These are phyloP conservation scores for Hypoxylon lienhwacheense DNA, from an alignment of 495 filamentous ascomycete species.

Conservation along the genomic window DNA sequence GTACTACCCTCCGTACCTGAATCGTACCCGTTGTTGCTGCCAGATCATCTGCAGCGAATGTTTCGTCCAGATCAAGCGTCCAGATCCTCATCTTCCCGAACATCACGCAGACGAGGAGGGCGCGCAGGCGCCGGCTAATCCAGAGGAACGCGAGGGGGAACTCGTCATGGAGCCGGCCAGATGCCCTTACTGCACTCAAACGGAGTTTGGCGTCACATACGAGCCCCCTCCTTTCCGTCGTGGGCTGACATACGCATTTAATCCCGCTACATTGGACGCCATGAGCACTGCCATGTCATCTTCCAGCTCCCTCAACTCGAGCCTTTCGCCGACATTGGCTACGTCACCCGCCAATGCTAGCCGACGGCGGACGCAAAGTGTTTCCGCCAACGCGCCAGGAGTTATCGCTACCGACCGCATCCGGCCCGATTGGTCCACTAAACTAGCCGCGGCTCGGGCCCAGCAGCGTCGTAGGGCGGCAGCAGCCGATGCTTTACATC, in stretches of 20 bases:
- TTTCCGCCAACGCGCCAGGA: slow-evolving; percentile 75
- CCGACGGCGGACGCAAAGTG: slow-evolving; percentile 71
- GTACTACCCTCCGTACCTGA: slow-evolving; percentile 94
- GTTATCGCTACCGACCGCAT: slow-evolving; percentile 92
- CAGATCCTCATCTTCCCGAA: slow-evolving; percentile 93
- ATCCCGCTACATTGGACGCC: slow-evolving; percentile 39
- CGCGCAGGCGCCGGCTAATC: slow-evolving; percentile 46
- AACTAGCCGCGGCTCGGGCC: slow-evolving; percentile 79
- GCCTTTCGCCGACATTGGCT: slow-evolving; percentile 44
- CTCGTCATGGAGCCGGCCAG: slow-evolving; percentile 89
- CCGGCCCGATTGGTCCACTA: slow-evolving; percentile 91
- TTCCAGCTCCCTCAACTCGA: slow-evolving; percentile 56
- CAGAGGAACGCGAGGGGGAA: slow-evolving; percentile 59
- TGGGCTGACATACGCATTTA: slow-evolving; percentile 70
- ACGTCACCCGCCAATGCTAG: slow-evolving; percentile 44
- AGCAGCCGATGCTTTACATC: slow-evolving; percentile 91
- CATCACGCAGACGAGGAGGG: slow-evolving; percentile 65
- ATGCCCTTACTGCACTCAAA: slow-evolving; percentile 93
- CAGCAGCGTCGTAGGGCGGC: slow-evolving; percentile 85
- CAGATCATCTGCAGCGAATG: slow-evolving; percentile 98
- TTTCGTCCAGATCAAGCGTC: slow-evolving; percentile 97
- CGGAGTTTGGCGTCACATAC: slow-evolving; percentile 94
- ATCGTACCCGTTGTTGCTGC: slow-evolving; percentile 92
- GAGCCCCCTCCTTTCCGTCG: slow-evolving; percentile 84
- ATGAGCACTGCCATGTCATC: slow-evolving; percentile 70